Evolutionary conservation across 2,329 filamentous ascomycete species (phyloP), one percentile per base, ranked within the genome.

Genomic region (Claviceps digitariae): DNA sequence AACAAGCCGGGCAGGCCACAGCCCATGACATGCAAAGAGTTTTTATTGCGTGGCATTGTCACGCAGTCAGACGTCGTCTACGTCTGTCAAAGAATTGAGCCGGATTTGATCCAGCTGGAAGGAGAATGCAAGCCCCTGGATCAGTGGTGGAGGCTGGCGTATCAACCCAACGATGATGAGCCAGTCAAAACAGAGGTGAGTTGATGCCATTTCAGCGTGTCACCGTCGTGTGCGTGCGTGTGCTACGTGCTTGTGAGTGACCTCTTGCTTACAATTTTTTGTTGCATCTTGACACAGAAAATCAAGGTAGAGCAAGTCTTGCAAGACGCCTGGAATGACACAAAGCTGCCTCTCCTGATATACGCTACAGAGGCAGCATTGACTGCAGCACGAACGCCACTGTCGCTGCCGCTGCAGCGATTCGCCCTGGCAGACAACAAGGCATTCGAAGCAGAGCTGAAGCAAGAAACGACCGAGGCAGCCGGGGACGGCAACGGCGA

Each of bases 141-240:
- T 51, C 77, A 79, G 59, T 81, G 78, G 78, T 81, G 78, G 78
- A 72, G 72, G 57, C 65, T 81, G 47, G 66, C 71, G 38, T 77
- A 73, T 56, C 61, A 63, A 23, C 61, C 67, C 13, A 60, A 64
- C 17, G 69, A 69, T 12, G 59, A 66, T 6, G 65, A 68, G 48
- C 72, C 75, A n/a, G 66, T 75, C 29, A 72, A 67, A 57, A 66
- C 73, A 17, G 74, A 79, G 71, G 77, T 79, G 68, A 50, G 68
- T 47, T n/a, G n/a, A n/a, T n/a, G n/a, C n/a, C 23, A 23, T n/a
- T 4, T 4, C 17, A 7, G 31, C 31, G 13, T 5, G 29, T 43
- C 15, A 2, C 9, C 7, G 9, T n/a, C 2, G 15, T 21, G 15
- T 38, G 15, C n/a, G 15, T n/a, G 31, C 10, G 31, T 34, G 27